Conservation (phyloP, 2,329 filamentous ascomycete species). For the Tolypocladium paradoxum region DNA sequence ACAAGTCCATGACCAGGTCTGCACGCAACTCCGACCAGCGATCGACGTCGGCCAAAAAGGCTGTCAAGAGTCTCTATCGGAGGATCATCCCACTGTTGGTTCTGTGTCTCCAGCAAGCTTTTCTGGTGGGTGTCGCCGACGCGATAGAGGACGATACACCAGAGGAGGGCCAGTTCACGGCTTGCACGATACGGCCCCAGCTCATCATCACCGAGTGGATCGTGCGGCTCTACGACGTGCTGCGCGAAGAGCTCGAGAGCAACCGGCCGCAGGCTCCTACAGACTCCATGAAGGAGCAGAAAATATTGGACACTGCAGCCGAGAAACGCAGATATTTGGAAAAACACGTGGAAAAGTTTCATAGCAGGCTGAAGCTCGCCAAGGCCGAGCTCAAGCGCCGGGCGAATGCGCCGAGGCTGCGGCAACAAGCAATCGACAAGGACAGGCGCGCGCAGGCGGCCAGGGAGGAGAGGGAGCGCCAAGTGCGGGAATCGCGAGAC, state of each 20-base stretch:
- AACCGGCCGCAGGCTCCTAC: neutral
- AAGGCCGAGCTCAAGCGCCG: neutral
- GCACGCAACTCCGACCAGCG: neutral
- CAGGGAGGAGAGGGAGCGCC: slow-evolving; percentile 2
- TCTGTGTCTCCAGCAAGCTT: slow-evolving; percentile 10
- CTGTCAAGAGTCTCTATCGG: slow-evolving; percentile 5
- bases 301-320: neutral
- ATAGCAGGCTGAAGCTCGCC: neutral
- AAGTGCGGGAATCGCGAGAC: neutral
- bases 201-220: neutral
- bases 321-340: neutral
- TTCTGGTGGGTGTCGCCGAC: slow-evolving; percentile 9
- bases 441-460: neutral
- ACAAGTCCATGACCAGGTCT: neutral
- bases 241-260: neutral
- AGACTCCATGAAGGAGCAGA: neutral
- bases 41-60: neutral
- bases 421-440: neutral
- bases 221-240: neutral
- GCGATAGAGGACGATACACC: neutral
- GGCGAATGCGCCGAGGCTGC: neutral
- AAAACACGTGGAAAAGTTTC: neutral
- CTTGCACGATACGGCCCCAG: slow-evolving; percentile 4
- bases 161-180: slow-evolving; percentile 1
- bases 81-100: slow-evolving; percentile 16